Conservation (phyloP, 257 asterid species). For the Penstemon newberryi region DNA sequence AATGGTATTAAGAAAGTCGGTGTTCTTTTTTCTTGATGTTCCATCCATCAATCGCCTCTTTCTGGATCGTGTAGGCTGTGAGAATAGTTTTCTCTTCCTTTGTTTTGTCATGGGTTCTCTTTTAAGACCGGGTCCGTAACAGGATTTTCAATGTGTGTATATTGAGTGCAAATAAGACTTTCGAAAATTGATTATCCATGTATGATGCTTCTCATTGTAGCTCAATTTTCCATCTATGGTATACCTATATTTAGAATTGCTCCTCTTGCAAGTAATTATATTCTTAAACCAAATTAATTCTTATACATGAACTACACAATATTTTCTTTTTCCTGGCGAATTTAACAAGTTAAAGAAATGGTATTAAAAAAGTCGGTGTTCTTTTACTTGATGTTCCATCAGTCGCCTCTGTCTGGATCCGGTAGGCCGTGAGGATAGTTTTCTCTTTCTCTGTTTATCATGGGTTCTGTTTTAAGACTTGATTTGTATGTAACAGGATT, state of each 20-base stretch:
- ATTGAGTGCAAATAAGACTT: not conserved
- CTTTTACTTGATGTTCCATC: not conserved
- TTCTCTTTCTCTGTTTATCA: no score
- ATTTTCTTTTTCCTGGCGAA: conserved; percentile 2
- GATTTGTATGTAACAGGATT: no score
- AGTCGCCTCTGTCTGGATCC: not conserved
- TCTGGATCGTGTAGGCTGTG: not conserved
- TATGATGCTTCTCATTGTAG: not conserved
- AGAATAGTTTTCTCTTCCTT: not conserved
- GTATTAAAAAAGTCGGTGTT: not conserved
- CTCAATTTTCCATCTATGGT: conserved; percentile 1
- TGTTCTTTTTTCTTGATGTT: not conserved
- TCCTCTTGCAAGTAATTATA: conserved; percentile 13
- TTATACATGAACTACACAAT: conserved; percentile 1
- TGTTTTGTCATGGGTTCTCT: not conserved
- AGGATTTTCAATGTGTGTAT: not conserved
- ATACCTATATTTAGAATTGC: conserved; percentile 9
- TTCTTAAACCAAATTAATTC: not conserved
- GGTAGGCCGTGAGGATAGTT: not conserved
- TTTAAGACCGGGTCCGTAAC: no score
- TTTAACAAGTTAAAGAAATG: not conserved
- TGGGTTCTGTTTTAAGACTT: not conserved
- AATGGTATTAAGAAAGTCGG: conserved; percentile 1
- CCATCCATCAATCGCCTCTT: not conserved
- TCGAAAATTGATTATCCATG: conserved; percentile 1